Conservation (phyloP, 2,329 filamentous ascomycete species). For the Fusarium tanahbumbuense region DNA sequence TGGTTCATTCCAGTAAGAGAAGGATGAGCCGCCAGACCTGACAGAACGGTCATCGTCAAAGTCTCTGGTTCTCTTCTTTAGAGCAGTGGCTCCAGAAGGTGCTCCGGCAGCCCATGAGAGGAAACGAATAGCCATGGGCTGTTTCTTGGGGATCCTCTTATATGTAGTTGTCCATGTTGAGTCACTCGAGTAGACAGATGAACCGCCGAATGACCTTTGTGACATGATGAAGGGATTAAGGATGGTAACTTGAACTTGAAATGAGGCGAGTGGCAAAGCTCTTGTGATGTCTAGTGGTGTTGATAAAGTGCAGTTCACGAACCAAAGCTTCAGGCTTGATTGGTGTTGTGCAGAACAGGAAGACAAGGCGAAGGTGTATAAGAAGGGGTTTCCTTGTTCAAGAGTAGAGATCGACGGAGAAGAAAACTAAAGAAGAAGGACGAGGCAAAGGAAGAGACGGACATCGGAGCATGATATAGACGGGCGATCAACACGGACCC, state of each 20-base stretch:
- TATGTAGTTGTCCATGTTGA: constrained; percentile 44
- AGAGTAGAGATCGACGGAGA: constrained; percentile 31
- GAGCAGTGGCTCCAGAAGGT: constrained; percentile 38
- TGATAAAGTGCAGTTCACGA: constrained; percentile 29
- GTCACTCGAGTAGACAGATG: constrained; percentile 42
- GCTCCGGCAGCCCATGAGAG: constrained; percentile 47
- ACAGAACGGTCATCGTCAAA: constrained; percentile 40
- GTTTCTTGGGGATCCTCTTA: constrained; percentile 43
- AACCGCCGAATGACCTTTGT: constrained; percentile 20
- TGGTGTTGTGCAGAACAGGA: constrained; percentile 17
- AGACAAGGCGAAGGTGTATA: constrained; percentile 15
- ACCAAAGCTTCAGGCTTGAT: constrained; percentile 17
- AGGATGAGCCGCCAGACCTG: constrained; percentile 36
- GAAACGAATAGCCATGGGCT: constrained; percentile 41
- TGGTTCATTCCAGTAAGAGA: constrained; percentile 38
- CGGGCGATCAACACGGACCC: constrained; percentile 11
- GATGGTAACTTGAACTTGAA: not conserved
- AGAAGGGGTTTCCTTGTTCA: constrained; percentile 33
- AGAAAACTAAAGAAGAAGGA: constrained; percentile 31
- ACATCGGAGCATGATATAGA: constrained; percentile 39
- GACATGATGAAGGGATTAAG: constrained; percentile 17
- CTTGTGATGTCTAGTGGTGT: not conserved
- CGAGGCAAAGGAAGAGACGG: constrained; percentile 33
- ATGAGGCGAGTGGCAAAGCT: constrained; percentile 32
- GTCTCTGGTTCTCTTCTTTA: constrained; percentile 47